A percentile compares a stretch with the other conserved stretches of the same genome.
Conservation (phyloP, 768 basidiomycete species). For the Kwoniella pini region DNA sequence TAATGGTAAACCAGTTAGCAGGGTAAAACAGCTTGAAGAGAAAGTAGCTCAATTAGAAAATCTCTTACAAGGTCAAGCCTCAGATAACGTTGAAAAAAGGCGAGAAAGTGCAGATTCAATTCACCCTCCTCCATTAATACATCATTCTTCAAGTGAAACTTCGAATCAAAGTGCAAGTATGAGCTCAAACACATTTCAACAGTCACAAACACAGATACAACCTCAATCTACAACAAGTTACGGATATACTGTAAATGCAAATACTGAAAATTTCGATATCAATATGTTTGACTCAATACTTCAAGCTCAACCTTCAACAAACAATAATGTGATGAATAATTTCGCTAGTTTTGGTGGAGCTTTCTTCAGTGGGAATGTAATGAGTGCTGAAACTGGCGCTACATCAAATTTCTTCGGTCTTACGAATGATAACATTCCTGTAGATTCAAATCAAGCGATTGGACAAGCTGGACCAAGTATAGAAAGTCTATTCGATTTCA, state of each 20-base stretch:
- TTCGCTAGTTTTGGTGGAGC: conserved; percentile 19
- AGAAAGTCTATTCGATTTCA: conserved; percentile 40
- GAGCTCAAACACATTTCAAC: not conserved
- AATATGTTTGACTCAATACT: conserved; percentile 17
- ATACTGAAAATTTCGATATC: conserved; percentile 18
- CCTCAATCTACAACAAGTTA: conserved; percentile 2
- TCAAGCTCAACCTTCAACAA: not conserved
- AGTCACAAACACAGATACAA: not conserved
- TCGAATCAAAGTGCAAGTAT: not conserved
- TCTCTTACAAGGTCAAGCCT: conserved; percentile 11
- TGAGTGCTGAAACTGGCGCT: not conserved
- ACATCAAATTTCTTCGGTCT: not conserved
- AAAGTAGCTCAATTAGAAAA: conserved; percentile 45
- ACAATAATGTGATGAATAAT: not conserved
- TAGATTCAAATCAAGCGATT: not conserved
- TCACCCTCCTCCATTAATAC: conserved; percentile 9
- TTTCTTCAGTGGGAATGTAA: conserved; percentile 9
- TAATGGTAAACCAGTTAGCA: conserved; percentile 42
- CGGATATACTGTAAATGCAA: not conserved
- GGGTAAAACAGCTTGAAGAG: conserved; percentile 49
- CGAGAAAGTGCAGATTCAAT: not conserved
- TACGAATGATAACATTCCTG: not conserved
- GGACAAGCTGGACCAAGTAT: conserved; percentile 4
- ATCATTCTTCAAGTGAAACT: conserved; percentile 20
- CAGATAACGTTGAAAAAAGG: not conserved